Evolutionary conservation across 2,329 filamentous ascomycete species (phyloP).

Genomic region (Alternaria infectoria): DNA sequence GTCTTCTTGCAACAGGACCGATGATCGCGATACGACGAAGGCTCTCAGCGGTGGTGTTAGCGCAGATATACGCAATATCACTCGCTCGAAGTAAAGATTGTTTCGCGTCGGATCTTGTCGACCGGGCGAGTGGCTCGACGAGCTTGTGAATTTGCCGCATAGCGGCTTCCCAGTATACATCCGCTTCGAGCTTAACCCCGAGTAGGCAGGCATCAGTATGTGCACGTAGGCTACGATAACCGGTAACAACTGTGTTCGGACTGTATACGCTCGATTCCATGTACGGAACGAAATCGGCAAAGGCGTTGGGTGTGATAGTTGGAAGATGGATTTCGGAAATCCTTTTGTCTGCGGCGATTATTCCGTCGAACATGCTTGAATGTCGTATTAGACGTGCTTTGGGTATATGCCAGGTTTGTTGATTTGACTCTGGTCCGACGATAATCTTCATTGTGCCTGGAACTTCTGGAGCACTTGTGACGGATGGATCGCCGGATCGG

Average conservation of each 20-base stretch:
- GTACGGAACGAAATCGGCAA: constrained; percentile 27
- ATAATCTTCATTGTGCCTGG: constrained; percentile 7
- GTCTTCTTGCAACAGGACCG: neutral
- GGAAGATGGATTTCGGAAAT: neutral
- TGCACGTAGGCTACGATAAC: constrained; percentile 12
- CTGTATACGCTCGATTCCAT: constrained; percentile 26
- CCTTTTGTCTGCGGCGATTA: neutral
- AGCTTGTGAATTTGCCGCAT: constrained; percentile 12
- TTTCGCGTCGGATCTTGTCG: neutral
- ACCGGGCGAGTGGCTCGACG: constrained; percentile 11
- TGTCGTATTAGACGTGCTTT: constrained; percentile 11
- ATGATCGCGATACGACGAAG: neutral
- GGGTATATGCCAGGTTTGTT: constrained; percentile 17
- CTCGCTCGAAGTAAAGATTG: constrained; percentile 4
- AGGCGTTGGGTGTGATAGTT: constrained; percentile 4
- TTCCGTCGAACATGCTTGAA: constrained; percentile 7
- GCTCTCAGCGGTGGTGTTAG: neutral
- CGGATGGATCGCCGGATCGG: neutral
- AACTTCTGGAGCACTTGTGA: neutral
- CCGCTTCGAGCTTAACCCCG: constrained; percentile 12
- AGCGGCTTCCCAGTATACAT: constrained; percentile 11
- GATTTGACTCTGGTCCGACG: constrained; percentile 2
- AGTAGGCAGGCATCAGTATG: constrained; percentile 15
- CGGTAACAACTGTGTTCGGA: constrained; percentile 9
- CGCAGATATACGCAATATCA: constrained; percentile 20